phyloP scores from a whole-genome alignment of 306 rosid genomes.

The Myrica gale region DNA sequence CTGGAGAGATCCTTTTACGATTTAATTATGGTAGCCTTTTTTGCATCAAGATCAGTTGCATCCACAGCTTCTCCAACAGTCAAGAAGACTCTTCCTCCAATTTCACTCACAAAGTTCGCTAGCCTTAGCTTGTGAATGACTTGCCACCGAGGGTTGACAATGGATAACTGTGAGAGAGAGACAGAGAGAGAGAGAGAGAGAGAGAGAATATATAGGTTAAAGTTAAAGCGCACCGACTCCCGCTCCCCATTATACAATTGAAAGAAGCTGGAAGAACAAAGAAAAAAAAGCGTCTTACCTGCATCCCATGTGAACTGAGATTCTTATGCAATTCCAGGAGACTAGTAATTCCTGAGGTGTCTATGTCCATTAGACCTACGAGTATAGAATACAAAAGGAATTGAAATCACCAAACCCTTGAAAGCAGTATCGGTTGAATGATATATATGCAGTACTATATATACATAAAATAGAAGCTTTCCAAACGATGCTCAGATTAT shows the following conservation, averaged over 20 bases:
- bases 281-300: slow-evolving; percentile 32
- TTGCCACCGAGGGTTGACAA: slow-evolving; percentile 79
- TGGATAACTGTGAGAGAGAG: slow-evolving; percentile 51
- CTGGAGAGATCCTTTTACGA: neutral
- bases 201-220: neutral
- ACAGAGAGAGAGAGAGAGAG: neutral
- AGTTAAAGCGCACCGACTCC: neutral
- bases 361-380: slow-evolving; percentile 67
- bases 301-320: slow-evolving; percentile 50
- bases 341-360: slow-evolving; percentile 71
- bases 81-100: slow-evolving; percentile 59
- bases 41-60: slow-evolving; percentile 30
- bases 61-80: slow-evolving; percentile 81
- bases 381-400: neutral
- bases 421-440: neutral
- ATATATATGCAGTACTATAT: neutral
- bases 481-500: neutral
- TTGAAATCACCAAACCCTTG: neutral
- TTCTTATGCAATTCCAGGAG: slow-evolving; percentile 55
- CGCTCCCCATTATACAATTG: no score
- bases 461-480: neutral
- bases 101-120: slow-evolving; percentile 54
- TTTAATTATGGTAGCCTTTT: neutral
- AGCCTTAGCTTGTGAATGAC: slow-evolving; percentile 80
- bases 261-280: neutral